phyloP scores from a whole-genome alignment of 2,329 filamentous ascomycete genomes.

The Stagonosporopsis tanaceti region DNA sequence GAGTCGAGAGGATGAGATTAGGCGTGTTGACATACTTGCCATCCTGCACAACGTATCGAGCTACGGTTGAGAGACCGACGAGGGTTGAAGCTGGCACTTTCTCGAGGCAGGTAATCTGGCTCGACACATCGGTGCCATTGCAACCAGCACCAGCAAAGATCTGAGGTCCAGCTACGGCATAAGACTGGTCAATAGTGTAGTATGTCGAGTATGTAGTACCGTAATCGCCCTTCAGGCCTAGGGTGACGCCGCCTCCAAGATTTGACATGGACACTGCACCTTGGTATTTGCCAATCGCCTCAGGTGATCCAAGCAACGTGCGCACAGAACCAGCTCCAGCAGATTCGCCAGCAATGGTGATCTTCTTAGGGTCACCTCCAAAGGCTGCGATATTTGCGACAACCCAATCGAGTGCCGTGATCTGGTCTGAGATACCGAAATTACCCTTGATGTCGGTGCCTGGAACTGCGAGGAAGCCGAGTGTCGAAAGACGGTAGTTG shows the following conservation, averaged over 20 bases:
- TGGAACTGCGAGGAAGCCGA: conserved; percentile 20
- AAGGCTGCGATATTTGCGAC: conserved; percentile 47
- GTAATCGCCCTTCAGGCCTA: conserved; percentile 64
- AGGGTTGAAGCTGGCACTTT: conserved; percentile 55
- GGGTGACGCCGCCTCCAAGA: conserved; percentile 63
- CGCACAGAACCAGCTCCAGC: conserved; percentile 49
- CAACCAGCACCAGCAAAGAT: conserved; percentile 64
- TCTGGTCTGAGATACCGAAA: conserved; percentile 33
- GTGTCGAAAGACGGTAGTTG: conserved; percentile 30
- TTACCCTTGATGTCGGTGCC: conserved; percentile 45
- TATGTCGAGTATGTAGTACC: conserved; percentile 67
- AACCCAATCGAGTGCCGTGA: conserved; percentile 55
- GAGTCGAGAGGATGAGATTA: conserved; percentile 55
- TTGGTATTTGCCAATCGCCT: conserved; percentile 57
- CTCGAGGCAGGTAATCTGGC: conserved; percentile 63
- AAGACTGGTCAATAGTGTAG: conserved; percentile 63
- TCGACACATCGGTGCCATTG: conserved; percentile 54
- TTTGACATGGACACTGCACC: conserved; percentile 61
- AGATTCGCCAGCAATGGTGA: conserved; percentile 35
- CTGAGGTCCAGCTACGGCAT: conserved; percentile 57
- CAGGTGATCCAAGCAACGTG: conserved; percentile 61
- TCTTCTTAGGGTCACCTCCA: conserved; percentile 35
- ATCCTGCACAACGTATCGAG: conserved; percentile 66
- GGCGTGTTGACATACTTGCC: conserved; percentile 63
- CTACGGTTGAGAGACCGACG: conserved; percentile 51